Evolutionary conservation across 495 filamentous ascomycete genomes (phyloP), one percentile per base, ranked within the genome.

Genomic region (Cairneyella variabilis): DNA sequence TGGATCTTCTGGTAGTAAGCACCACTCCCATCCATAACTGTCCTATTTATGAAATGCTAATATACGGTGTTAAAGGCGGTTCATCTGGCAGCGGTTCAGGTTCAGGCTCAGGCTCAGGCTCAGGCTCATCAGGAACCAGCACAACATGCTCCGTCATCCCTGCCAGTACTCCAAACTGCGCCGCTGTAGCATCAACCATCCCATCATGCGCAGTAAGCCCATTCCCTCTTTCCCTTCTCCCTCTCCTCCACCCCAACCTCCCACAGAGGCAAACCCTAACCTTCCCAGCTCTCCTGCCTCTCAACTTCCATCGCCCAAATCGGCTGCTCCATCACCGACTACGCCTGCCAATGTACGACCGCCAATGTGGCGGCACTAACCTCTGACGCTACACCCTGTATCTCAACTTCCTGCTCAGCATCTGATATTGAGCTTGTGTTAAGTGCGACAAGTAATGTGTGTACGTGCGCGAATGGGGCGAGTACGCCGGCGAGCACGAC

Each of bases 291-390:
- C n/a, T 23, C 45, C 10, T 48, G 45, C 23, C 20, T 48, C 45
- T 30, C 50, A 20, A 45, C 38, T 21, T 4, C 20, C 18, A 32
- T 22, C 21, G n/a, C 38, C 5, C 9, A 7, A 3, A 48, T 54
- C 22, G 51, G 51, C 5, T 54, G 51, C 30, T 17, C 23, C 6
- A 8, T 54, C 11, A 37, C 41, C 2, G 51, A 54, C 42, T 54
- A 54, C 17, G 27, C 41, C 3, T 54, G 51, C 51, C 51, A 54
- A 40, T 54, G 51, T 28, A 46, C 51, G 18, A 20, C 42, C 22
- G 28, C 51, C 30, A 47, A 54, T 21, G 16, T 37, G 1, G 51
- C 26, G 3, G 23, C 21, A 1, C 42, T 54, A 2, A 54, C 51
- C 37, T 16, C 28, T 3, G 17, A 46, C 6, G 42, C 48, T 8